Percentiles rank a stretch among this genome's conserved stretches.
Evolutionary conservation across 805 yeast genomes (phyloP).

Genomic region (Starmerella khaoyaiensis): DNA sequence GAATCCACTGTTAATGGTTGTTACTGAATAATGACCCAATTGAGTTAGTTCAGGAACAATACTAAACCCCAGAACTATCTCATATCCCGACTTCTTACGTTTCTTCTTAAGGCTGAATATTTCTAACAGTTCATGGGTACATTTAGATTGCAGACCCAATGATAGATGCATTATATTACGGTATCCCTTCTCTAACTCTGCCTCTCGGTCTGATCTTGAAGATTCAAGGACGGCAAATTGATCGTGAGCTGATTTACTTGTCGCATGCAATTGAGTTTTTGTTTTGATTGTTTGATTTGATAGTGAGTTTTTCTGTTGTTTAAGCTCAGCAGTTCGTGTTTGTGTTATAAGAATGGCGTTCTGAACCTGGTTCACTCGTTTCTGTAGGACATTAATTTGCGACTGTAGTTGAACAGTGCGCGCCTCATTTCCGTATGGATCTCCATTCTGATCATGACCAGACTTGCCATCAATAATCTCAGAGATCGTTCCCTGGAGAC

Average conservation of each 20-base stretch:
- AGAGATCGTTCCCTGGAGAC: conserved; percentile 11
- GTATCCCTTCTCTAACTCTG: conserved; percentile 17
- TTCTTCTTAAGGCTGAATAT: conserved; percentile 21
- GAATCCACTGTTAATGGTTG: conserved; percentile 24
- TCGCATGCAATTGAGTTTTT: background rate
- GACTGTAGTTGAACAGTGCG: conserved; percentile 17
- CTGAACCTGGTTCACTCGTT: conserved; percentile 13
- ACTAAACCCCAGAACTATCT: conserved; percentile 25
- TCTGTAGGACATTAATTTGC: conserved; percentile 14
- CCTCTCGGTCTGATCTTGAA: conserved; percentile 5
- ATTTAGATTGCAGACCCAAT: conserved; percentile 19
- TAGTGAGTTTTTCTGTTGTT: conserved; percentile 9
- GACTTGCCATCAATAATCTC: conserved; percentile 10
- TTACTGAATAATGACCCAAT: conserved; percentile 24
- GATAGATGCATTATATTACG: conserved; percentile 17
- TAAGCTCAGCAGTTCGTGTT: conserved; percentile 10
- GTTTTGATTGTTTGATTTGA: background rate
- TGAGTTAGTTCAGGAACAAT: conserved; percentile 25
- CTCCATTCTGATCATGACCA: background rate
- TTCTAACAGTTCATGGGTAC: conserved; percentile 19
- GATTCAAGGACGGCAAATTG: conserved; percentile 2
- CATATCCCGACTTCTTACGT: conserved; percentile 20
- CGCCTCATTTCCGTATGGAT: conserved; percentile 10
- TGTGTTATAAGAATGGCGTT: conserved; percentile 14
- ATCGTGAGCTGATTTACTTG: background rate